These are phyloP conservation scores for Meyerozyma guilliermondii DNA, from an alignment of 1,139 yeast species.

Conservation along the genomic window DNA sequence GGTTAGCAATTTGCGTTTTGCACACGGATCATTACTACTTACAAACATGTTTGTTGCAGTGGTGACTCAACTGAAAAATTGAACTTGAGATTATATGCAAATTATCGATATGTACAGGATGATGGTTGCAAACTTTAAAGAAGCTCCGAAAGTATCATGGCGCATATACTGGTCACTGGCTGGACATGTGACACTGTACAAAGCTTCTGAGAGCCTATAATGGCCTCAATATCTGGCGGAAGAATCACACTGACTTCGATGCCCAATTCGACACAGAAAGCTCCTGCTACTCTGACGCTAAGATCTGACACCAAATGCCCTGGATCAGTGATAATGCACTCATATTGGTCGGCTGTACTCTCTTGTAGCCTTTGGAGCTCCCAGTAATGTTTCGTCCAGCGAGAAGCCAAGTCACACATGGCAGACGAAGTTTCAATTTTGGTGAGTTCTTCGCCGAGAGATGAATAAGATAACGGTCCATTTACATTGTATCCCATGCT, in stretches of 20 bases:
- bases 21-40: neutral
- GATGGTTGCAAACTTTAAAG: neutral
- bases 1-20: neutral
- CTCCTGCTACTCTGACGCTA: constrained; percentile 11
- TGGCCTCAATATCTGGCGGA: neutral
- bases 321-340: constrained; percentile 23
- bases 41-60: neutral
- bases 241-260: constrained; percentile 1
- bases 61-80: constrained; percentile 1
- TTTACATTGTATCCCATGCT: constrained; percentile 30
- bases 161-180: neutral
- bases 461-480: constrained; percentile 22
- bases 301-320: constrained; percentile 13
- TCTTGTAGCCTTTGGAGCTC: constrained; percentile 22
- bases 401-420: constrained; percentile 8
- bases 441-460: constrained; percentile 14
- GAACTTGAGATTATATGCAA: neutral
- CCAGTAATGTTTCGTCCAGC: constrained; percentile 13
- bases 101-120: neutral
- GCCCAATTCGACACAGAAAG: neutral
- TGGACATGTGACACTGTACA: neutral
- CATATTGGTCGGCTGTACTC: constrained; percentile 17
- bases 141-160: neutral
- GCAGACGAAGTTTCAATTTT: constrained; percentile 14
- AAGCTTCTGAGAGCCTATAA: neutral